These are phyloP conservation scores for Amylocystis lapponica DNA, from an alignment of 768 basidiomycete genomes.

Conservation along the genomic window DNA sequence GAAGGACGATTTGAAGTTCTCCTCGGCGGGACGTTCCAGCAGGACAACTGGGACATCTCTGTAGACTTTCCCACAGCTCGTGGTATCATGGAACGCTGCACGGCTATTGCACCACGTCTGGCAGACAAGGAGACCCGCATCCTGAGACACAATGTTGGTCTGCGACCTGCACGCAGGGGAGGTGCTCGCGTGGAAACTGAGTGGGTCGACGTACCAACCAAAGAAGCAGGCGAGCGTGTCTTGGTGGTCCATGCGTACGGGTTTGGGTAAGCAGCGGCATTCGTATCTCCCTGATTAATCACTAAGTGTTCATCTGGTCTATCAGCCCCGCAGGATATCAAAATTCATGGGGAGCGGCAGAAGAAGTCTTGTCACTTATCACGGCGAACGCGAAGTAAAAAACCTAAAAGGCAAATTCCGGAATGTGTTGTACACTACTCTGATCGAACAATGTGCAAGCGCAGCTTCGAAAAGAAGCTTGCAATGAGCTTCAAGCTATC, in stretches of 20 bases:
- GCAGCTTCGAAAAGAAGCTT: no score
- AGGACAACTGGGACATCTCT: slow-evolving; percentile 46
- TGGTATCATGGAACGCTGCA: slow-evolving; percentile 43
- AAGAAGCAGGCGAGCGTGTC: no score
- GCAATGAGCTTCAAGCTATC: no score
- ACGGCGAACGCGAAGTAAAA: slow-evolving; percentile 10
- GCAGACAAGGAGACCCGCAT: slow-evolving; percentile 34
- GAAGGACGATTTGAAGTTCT: slow-evolving; percentile 42
- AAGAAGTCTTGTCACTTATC: slow-evolving; percentile 17
- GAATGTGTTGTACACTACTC: no score
- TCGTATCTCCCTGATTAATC: no score
- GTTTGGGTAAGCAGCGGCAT: slow-evolving; percentile 49
- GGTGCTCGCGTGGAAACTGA: slow-evolving; percentile 55
- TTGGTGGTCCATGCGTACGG: slow-evolving; percentile 55
- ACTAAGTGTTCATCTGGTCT: no score
- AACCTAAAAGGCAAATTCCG: no score
- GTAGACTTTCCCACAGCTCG: slow-evolving; percentile 34
- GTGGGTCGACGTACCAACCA: slow-evolving; percentile 31
- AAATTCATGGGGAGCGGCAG: slow-evolving; percentile 24
- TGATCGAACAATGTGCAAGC: no score
- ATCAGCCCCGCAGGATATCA: slow-evolving; percentile 25
- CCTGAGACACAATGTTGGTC: slow-evolving; percentile 49
- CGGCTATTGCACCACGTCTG: slow-evolving; percentile 32
- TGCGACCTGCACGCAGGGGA: slow-evolving; percentile 49
- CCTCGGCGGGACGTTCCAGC: slow-evolving; percentile 53